Percentiles rank a stretch among this genome's conserved stretches.
phyloP scores from a whole-genome alignment of 1,284 basidiomycete genomes.

The Leccinum pachyderme region DNA sequence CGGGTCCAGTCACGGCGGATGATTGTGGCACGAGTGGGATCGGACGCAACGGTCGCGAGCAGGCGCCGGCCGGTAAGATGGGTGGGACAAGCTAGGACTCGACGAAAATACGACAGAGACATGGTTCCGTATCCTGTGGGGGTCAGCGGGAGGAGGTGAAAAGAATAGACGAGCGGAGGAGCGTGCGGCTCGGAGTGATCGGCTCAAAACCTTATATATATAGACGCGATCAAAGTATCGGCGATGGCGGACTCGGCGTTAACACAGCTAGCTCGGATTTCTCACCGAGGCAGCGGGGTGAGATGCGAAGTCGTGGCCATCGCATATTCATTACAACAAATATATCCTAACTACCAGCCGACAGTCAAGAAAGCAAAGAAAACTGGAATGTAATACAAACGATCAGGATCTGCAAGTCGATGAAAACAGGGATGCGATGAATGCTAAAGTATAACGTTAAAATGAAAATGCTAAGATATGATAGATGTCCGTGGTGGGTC shows the following conservation, averaged over 20 bases:
- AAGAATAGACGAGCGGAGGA: conserved; percentile 8
- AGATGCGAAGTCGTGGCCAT: conserved; percentile 1
- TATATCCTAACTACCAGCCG: conserved; percentile 23
- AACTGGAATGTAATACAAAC: conserved; percentile 37
- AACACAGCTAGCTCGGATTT: neutral
- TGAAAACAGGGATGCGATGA: conserved; percentile 24
- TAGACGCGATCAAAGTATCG: neutral
- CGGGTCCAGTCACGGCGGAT: conserved; percentile 62
- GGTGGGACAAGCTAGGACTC: conserved; percentile 9
- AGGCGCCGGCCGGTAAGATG: conserved; percentile 37
- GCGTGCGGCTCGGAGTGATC: neutral
- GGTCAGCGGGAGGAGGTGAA: neutral
- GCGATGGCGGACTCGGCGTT: conserved; percentile 8
- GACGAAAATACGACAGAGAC: conserved; percentile 9
- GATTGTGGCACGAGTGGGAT: conserved; percentile 29
- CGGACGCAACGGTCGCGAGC: conserved; percentile 59
- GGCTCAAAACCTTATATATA: conserved; percentile 2
- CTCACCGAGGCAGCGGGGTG: conserved; percentile 3
- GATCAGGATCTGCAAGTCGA: conserved; percentile 30
- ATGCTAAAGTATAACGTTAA: conserved; percentile 35
- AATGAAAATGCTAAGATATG: conserved; percentile 34
- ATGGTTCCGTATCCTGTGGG: conserved; percentile 8
- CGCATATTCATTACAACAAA: conserved; percentile 32
- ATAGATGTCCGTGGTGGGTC: conserved; percentile 22
- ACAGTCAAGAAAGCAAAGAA: conserved; percentile 23